Conservation (phyloP, 352 stramenopile species). For the Phytophthora constricta region DNA sequence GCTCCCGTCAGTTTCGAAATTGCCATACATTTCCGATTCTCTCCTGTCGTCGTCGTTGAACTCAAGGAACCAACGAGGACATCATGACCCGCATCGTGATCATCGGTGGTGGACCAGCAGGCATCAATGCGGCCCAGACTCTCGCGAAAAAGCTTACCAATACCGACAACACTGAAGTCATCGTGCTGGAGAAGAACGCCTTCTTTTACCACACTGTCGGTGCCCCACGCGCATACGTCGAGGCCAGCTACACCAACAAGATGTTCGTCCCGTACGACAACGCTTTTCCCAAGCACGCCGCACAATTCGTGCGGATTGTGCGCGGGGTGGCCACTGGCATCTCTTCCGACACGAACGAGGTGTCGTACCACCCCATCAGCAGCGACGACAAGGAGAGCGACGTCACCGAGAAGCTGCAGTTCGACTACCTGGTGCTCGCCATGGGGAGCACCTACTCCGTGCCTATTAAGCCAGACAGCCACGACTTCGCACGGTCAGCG, state of each 20-base stretch:
- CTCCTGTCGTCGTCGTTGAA: too few species aligned
- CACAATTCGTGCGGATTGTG: slow-evolving; percentile 46
- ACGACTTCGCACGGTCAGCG: slow-evolving; percentile 28
- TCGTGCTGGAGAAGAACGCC: slow-evolving; percentile 50
- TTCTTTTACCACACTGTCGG: slow-evolving; percentile 47
- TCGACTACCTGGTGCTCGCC: slow-evolving; percentile 73
- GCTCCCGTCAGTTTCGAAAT: too few species aligned
- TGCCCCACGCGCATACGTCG: slow-evolving; percentile 52
- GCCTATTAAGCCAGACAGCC: slow-evolving; percentile 54
- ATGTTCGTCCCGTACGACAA: slow-evolving; percentile 77
- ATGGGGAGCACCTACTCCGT: slow-evolving; percentile 63
- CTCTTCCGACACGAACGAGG: slow-evolving; percentile 36
- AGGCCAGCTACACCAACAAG: slow-evolving; percentile 51
- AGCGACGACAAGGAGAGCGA: slow-evolving; percentile 36
- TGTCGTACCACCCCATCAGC: slow-evolving; percentile 44
- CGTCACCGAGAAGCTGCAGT: slow-evolving; percentile 40
- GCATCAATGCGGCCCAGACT: slow-evolving; percentile 25
- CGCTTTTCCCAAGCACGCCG: slow-evolving; percentile 48
- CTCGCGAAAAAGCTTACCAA: slow-evolving; percentile 28
- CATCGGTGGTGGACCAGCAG: slow-evolving; percentile 29
- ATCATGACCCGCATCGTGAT: slow-evolving; percentile 28
- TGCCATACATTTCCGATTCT: too few species aligned
- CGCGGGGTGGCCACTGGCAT: slow-evolving; percentile 46
- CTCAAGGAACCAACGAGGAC: neutral
- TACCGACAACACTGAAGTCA: slow-evolving; percentile 36